Conservation (phyloP, 768 basidiomycete genomes). For the Leccinellum rugosiceps region DNA sequence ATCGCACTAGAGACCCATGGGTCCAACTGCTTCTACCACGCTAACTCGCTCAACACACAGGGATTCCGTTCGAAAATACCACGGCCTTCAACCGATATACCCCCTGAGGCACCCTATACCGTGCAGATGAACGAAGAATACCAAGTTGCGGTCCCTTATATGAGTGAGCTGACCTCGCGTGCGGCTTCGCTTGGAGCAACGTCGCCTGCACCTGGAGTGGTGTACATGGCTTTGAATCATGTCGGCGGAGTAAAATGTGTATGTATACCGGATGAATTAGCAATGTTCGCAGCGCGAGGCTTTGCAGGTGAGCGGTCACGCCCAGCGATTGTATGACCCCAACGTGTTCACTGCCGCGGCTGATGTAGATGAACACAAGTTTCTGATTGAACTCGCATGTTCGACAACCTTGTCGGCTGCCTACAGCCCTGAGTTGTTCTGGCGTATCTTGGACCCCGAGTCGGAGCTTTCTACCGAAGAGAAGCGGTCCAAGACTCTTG, state of each 20-base stretch:
- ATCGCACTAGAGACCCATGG: constrained; percentile 70
- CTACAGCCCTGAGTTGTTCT: constrained; percentile 56
- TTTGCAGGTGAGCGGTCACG: constrained; percentile 53
- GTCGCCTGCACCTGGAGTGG: constrained; percentile 54
- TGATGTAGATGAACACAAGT: constrained; percentile 65
- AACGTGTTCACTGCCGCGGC: background rate
- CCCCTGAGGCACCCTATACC: constrained; percentile 35
- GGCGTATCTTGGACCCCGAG: constrained; percentile 31
- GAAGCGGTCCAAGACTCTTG: constrained; percentile 19
- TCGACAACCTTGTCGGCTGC: constrained; percentile 66
- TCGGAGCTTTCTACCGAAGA: constrained; percentile 21
- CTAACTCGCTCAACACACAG: constrained; percentile 54
- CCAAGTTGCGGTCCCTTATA: constrained; percentile 54
- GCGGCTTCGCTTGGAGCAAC: constrained; percentile 76
- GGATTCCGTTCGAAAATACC: constrained; percentile 33
- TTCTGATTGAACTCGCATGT: constrained; percentile 72
- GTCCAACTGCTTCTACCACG: constrained; percentile 71
- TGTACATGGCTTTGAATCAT: constrained; percentile 63
- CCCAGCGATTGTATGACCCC: background rate
- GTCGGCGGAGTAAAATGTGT: constrained; percentile 54
- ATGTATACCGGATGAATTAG: constrained; percentile 64
- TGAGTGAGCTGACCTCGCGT: constrained; percentile 54
- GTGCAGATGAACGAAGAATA: constrained; percentile 41
- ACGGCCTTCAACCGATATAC: constrained; percentile 27
- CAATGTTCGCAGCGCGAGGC: constrained; percentile 53